These are phyloP conservation scores for Diphasiastrum complanatum DNA, from an alignment of 83 land plant species.

Conservation along the genomic window DNA sequence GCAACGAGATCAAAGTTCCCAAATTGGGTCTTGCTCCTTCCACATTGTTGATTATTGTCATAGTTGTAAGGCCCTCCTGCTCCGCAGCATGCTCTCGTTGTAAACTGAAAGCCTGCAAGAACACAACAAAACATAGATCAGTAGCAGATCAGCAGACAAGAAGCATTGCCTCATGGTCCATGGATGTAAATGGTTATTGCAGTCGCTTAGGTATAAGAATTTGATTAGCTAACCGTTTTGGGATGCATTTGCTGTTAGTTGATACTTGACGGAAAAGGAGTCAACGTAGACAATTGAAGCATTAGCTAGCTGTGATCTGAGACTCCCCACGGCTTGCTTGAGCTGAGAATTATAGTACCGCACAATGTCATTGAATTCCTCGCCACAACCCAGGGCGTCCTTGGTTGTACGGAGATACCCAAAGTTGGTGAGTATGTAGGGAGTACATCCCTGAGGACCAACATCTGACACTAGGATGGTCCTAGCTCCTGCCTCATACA, in stretches of 20 bases:
- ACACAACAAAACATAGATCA: not conserved
- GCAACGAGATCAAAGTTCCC: constrained; percentile 30
- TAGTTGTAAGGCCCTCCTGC: constrained; percentile 49
- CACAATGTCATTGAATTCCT: constrained; percentile 38
- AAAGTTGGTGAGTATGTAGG: constrained; percentile 19
- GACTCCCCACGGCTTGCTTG: constrained; percentile 25
- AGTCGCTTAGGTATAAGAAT: not conserved
- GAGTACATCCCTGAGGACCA: constrained; percentile 58
- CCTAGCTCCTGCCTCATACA: constrained; percentile 45
- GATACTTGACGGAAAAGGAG: constrained; percentile 46
- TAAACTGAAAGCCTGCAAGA: constrained; percentile 48
- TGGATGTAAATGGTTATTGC: not conserved
- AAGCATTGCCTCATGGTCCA: not conserved
- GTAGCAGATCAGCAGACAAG: not conserved
- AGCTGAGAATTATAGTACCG: constrained; percentile 41
- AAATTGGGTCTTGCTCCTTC: constrained; percentile 27
- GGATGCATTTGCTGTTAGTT: constrained; percentile 31
- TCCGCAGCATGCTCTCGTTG: constrained; percentile 50
- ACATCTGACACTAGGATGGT: constrained; percentile 51
- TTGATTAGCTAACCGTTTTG: constrained; percentile 32
- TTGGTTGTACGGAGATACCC: constrained; percentile 5
- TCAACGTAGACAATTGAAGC: constrained; percentile 39
- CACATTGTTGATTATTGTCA: constrained; percentile 34
- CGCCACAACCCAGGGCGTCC: constrained; percentile 42
- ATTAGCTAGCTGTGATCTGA: constrained; percentile 21